Evolutionary conservation across 1,139 yeast genomes (phyloP).

Genomic region (Geotrichum australiense): DNA sequence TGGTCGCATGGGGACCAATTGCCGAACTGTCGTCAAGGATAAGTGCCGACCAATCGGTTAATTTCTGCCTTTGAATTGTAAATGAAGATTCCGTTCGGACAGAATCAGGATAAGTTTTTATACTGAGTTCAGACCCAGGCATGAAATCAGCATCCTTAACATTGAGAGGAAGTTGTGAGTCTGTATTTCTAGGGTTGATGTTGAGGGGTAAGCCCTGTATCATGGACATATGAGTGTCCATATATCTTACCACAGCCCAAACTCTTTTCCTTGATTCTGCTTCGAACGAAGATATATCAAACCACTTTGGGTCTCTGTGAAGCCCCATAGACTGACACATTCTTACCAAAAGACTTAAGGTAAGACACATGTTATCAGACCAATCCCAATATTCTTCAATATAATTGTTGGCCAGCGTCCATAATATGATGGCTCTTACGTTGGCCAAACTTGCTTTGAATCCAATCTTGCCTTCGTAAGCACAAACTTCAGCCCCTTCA

Average conservation of each 20-base stretch:
- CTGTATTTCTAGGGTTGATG: conserved; percentile 18
- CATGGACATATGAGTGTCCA: conserved; percentile 29
- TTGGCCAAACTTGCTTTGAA: conserved; percentile 31
- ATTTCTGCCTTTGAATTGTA: conserved; percentile 7
- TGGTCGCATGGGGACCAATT: conserved; percentile 9
- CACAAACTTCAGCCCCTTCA: conserved; percentile 29
- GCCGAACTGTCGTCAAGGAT: conserved; percentile 7
- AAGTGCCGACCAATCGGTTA: conserved; percentile 4
- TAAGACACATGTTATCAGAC: conserved; percentile 28
- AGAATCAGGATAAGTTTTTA: background rate
- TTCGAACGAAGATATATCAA: conserved; percentile 30
- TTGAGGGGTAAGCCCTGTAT: conserved; percentile 32
- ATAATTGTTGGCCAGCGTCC: conserved; percentile 29
- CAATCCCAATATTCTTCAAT: conserved; percentile 22
- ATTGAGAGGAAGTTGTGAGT: conserved; percentile 27
- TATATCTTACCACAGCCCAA: conserved; percentile 27
- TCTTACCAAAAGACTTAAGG: conserved; percentile 28
- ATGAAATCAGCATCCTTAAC: conserved; percentile 23
- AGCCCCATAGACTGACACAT: conserved; percentile 33
- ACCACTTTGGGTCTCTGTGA: conserved; percentile 35
- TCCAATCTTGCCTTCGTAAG: conserved; percentile 29
- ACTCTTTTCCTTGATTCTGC: conserved; percentile 31
- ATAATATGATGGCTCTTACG: conserved; percentile 30
- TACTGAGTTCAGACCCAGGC: conserved; percentile 10
- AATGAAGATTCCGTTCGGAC: conserved; percentile 7